These are phyloP conservation scores for Dendrobium officinale DNA, from an alignment of 106 monocot genomes.

Conservation along the genomic window DNA sequence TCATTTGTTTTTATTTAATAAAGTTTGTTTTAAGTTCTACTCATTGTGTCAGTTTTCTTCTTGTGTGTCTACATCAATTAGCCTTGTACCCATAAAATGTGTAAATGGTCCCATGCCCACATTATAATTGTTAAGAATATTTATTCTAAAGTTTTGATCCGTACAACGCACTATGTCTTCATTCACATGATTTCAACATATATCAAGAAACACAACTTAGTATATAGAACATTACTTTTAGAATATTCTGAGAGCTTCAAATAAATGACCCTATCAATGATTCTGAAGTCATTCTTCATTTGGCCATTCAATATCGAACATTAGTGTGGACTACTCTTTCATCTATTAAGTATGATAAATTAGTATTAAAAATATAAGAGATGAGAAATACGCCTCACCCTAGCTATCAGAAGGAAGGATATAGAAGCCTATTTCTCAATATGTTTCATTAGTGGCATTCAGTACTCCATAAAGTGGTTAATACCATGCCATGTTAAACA, in stretches of 20 bases:
- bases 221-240: not conserved
- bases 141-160: not conserved
- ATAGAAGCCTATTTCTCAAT: not conserved
- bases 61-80: too few species aligned
- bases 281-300: too few species aligned
- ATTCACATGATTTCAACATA: not conserved
- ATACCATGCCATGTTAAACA: not conserved
- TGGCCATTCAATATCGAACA: too few species aligned
- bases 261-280: not conserved
- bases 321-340: too few species aligned
- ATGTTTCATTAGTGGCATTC: not conserved
- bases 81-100: too few species aligned
- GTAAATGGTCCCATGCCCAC: too few species aligned
- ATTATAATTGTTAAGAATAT: not conserved
- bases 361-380: not conserved
- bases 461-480: not conserved
- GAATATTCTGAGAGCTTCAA: not conserved
- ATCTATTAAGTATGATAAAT: not conserved
- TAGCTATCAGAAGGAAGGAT: not conserved
- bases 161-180: not conserved
- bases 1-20: too few species aligned
- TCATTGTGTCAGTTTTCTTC: too few species aligned
- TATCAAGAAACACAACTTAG: not conserved
- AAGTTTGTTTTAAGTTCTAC: too few species aligned
- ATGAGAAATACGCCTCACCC: not conserved